Percentiles rank a stretch among this genome's conserved stretches.
phyloP scores from a whole-genome alignment of 495 filamentous ascomycete species.

The Xylaria venustula region DNA sequence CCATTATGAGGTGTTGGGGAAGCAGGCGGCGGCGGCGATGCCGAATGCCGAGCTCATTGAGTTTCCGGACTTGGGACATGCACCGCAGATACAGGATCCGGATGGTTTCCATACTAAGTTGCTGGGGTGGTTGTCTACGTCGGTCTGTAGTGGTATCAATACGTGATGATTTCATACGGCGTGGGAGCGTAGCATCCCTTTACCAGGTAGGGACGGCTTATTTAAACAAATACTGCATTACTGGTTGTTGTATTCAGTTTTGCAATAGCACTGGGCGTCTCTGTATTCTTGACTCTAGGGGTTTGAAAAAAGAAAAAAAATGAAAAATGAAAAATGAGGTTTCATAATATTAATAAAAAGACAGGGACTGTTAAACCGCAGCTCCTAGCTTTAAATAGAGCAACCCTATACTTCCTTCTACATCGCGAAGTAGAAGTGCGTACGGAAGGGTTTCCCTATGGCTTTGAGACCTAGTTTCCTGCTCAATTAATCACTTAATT shows the following conservation, averaged over 20 bases:
- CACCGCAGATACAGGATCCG: slow-evolving; percentile 45
- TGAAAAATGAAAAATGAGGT: too few species aligned
- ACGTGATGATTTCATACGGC: not conserved
- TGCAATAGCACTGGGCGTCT: too few species aligned
- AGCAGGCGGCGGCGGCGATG: slow-evolving; percentile 36
- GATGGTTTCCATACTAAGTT: slow-evolving; percentile 33
- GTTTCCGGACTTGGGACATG: slow-evolving; percentile 42
- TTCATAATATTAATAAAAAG: too few species aligned
- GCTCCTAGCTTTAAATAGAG: not conserved
- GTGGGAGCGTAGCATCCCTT: not conserved
- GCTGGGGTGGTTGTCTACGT: slow-evolving; percentile 31
- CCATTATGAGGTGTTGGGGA: slow-evolving; percentile 40
- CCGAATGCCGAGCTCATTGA: slow-evolving; percentile 38
- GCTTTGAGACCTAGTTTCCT: too few species aligned
- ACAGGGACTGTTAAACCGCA: not conserved
- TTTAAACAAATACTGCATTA: not conserved
- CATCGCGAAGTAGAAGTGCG: too few species aligned
- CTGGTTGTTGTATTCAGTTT: not conserved
- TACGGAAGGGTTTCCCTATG: too few species aligned
- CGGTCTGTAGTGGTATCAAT: not conserved
- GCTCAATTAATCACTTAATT: too few species aligned
- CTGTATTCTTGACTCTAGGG: too few species aligned
- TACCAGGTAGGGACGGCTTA: not conserved
- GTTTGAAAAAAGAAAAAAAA: too few species aligned
- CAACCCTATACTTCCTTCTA: too few species aligned